phyloP scores from a whole-genome alignment of 257 asterid genomes.

The Perilla frutescens region DNA sequence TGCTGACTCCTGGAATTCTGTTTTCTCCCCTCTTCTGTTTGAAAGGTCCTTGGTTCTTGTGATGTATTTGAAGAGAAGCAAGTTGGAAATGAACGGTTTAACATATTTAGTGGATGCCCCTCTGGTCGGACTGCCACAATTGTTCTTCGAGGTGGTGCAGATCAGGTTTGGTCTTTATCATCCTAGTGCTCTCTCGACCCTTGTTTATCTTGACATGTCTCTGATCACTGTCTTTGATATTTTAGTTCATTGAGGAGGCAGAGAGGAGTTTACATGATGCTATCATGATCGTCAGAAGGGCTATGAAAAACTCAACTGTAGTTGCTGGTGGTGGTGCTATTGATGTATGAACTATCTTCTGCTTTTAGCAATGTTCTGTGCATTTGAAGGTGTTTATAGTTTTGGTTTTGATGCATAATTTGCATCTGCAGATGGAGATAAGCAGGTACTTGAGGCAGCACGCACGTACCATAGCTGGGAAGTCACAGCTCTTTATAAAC shows the following conservation, averaged over 20 bases:
- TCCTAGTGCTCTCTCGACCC: not conserved
- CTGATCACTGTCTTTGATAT: constrained; percentile 41
- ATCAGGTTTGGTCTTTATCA: constrained; percentile 64
- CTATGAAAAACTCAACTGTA: constrained; percentile 83
- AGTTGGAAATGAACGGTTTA: constrained; percentile 96
- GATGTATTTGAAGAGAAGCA: constrained; percentile 87
- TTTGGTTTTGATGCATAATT: constrained; percentile 1
- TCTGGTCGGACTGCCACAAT: constrained; percentile 87
- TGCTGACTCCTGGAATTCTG: constrained; percentile 20
- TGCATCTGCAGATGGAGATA: constrained; percentile 74
- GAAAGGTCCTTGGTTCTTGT: constrained; percentile 83
- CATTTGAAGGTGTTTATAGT: constrained; percentile 4
- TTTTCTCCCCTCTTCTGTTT: constrained; percentile 21
- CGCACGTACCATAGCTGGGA: constrained; percentile 88
- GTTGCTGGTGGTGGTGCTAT: constrained; percentile 98
- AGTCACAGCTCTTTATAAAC: constrained; percentile 87
- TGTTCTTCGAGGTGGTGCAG: constrained; percentile 98
- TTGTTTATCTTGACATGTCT: constrained; percentile 18
- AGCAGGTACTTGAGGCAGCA: constrained; percentile 89
- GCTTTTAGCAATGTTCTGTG: constrained; percentile 15
- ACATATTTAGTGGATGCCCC: constrained; percentile 93
- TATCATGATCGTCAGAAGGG: constrained; percentile 84
- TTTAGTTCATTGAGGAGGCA: constrained; percentile 72
- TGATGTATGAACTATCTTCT: constrained; percentile 59
- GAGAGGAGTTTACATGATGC: constrained; percentile 80